A percentile compares a stretch with the other conserved stretches of the same genome.
Conservation (phyloP, 306 rosid genomes). For the Malus fusca region DNA sequence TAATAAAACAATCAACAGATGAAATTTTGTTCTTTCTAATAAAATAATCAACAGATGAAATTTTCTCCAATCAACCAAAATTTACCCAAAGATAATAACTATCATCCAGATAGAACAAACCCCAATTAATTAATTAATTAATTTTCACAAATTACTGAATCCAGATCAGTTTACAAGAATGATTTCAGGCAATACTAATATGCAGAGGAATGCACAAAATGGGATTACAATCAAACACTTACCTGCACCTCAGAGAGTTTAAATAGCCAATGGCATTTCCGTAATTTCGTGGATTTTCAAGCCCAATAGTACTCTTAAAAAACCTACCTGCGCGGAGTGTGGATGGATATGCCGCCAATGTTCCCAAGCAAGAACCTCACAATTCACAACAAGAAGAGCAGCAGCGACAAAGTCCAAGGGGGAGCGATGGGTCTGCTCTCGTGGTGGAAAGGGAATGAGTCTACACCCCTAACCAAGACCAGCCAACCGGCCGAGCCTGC, state of each 20-base stretch:
- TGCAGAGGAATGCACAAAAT: background rate
- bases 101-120: no score
- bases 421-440: slow-evolving; percentile 61
- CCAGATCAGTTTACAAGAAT: background rate
- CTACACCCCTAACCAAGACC: slow-evolving; percentile 11
- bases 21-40: background rate
- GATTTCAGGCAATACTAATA: background rate
- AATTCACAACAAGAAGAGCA: background rate
- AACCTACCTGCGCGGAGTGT: background rate
- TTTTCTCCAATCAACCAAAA: background rate
- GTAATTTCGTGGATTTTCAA: background rate
- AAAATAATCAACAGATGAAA: no score
- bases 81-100: background rate
- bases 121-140: background rate
- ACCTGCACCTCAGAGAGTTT: background rate
- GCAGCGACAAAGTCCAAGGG: background rate
- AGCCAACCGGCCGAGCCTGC: slow-evolving; percentile 27
- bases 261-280: background rate
- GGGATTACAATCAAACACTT: background rate
- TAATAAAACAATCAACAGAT: background rate
- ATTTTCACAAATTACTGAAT: background rate
- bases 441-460: slow-evolving; percentile 58
- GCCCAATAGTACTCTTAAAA: background rate
- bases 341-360: background rate
- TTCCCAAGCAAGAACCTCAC: background rate